These are phyloP conservation scores for Pyrenochaeta sp. DNA, from an alignment of 2,329 filamentous ascomycete species.

Conservation along the genomic window DNA sequence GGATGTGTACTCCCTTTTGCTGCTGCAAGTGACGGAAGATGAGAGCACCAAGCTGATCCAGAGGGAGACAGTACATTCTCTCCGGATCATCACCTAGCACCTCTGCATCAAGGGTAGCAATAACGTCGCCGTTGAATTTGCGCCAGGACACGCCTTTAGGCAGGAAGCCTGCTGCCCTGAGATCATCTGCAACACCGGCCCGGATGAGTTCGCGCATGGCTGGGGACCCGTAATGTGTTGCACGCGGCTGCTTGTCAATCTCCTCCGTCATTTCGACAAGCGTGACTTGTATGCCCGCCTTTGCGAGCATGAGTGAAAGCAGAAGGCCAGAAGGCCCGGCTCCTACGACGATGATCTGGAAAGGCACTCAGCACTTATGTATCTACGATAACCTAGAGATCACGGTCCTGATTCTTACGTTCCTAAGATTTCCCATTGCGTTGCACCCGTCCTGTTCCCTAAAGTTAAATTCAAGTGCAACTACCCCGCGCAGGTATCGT, in stretches of 20 bases:
- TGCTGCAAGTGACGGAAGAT: slow-evolving; percentile 4
- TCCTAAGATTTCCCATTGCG: too few relatives aligned
- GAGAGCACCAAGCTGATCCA: slow-evolving; percentile 9
- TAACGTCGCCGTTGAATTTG: slow-evolving; percentile 35
- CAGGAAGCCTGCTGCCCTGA: slow-evolving; percentile 50
- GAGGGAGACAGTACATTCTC: slow-evolving; percentile 12
- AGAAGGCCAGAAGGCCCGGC: slow-evolving; percentile 43
- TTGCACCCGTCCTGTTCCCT: too few relatives aligned
- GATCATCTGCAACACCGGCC: slow-evolving; percentile 63
- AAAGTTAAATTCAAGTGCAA: too few relatives aligned
- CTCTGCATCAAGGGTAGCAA: slow-evolving; percentile 5
- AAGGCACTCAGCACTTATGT: too few relatives aligned
- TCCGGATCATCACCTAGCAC: slow-evolving; percentile 8
- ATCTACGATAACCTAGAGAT: too few relatives aligned
- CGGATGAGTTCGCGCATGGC: slow-evolving; percentile 63
- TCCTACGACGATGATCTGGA: slow-evolving; percentile 24
- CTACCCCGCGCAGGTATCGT: too few relatives aligned
- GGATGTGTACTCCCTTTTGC: neutral
- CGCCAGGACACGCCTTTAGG: slow-evolving; percentile 53
- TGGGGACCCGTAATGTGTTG: slow-evolving; percentile 65
- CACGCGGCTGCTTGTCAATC: slow-evolving; percentile 65
- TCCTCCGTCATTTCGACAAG: slow-evolving; percentile 62
- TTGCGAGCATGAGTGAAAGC: slow-evolving; percentile 57
- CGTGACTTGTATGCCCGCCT: slow-evolving; percentile 57
- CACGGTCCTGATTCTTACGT: too few relatives aligned